Percentiles rank a stretch among this genome's conserved stretches.
phyloP scores from a whole-genome alignment of 345 rosid species.

The Mallotus nudiflorus region DNA sequence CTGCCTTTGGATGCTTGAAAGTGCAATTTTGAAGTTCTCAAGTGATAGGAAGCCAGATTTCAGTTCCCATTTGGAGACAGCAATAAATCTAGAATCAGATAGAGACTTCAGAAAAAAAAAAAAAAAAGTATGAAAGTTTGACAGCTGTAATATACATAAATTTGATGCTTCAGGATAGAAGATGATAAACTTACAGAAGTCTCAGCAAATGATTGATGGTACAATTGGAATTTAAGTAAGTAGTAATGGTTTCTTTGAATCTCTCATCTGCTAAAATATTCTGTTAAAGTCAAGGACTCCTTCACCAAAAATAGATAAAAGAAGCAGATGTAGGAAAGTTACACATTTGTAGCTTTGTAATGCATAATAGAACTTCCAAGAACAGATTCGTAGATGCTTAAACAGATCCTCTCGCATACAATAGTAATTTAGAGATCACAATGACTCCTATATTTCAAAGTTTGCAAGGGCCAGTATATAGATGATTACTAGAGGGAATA shows the following conservation, averaged over 20 bases:
- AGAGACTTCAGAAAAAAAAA: slow-evolving; percentile 15
- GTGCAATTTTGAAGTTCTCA: slow-evolving; percentile 76
- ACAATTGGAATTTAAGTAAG: slow-evolving; percentile 47
- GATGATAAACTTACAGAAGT: slow-evolving; percentile 64
- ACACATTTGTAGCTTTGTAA: not conserved
- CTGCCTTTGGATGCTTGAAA: slow-evolving; percentile 62
- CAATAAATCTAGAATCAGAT: slow-evolving; percentile 57
- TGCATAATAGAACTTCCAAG: not conserved
- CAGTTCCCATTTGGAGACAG: slow-evolving; percentile 64
- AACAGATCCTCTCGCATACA: not conserved
- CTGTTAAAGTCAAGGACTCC: slow-evolving; percentile 52
- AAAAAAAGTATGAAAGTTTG: slow-evolving; percentile 13
- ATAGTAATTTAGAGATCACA: not conserved
- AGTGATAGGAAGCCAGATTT: slow-evolving; percentile 65
- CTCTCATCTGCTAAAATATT: slow-evolving; percentile 57
- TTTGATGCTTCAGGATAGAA: slow-evolving; percentile 3
- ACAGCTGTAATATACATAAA: slow-evolving; percentile 20
- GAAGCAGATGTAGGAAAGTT: not conserved
- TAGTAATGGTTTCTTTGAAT: slow-evolving; percentile 59
- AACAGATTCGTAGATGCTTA: not conserved
- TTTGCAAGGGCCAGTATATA: not conserved
- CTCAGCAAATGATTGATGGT: slow-evolving; percentile 60
- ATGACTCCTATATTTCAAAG: not conserved
- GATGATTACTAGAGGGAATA: not conserved
- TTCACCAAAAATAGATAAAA: not conserved